These are phyloP conservation scores for Starmerella stigmatis DNA, from an alignment of 805 yeast species.

Conservation along the genomic window DNA sequence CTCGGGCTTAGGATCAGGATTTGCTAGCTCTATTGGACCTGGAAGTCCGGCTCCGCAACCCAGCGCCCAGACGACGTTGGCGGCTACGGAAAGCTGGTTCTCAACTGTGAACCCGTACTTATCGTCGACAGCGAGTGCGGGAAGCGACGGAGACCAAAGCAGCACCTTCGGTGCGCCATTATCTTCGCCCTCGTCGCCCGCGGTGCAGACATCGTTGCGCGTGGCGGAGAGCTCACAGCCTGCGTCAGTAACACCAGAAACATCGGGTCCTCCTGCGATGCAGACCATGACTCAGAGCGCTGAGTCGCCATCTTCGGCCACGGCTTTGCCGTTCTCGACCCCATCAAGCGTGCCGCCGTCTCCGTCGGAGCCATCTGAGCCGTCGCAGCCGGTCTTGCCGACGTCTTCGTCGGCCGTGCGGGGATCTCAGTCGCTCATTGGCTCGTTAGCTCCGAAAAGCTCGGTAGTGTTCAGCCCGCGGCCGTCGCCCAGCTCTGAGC, in stretches of 20 bases:
- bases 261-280: too few relatives aligned
- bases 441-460: neutral
- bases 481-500: neutral
- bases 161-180: too few relatives aligned
- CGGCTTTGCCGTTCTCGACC: neutral
- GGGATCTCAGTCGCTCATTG: neutral
- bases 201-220: neutral
- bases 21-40: too few relatives aligned
- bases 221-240: neutral
- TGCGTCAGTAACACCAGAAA: too few relatives aligned
- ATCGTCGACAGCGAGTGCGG: neutral
- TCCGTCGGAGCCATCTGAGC: neutral
- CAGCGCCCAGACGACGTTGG: neutral
- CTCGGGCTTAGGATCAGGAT: too few relatives aligned
- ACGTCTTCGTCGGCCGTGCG: neutral
- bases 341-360: neutral
- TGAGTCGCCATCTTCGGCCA: neutral
- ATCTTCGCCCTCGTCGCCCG: too few relatives aligned
- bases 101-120: neutral
- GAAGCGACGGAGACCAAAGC: too few relatives aligned
- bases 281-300: too few relatives aligned
- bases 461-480: constrained; percentile 1
- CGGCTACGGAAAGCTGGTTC: neutral
- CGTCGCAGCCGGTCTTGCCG: neutral
- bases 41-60: neutral